phyloP scores from a whole-genome alignment of 2,329 filamentous ascomycete genomes.

The Beauveria brongniartii region DNA sequence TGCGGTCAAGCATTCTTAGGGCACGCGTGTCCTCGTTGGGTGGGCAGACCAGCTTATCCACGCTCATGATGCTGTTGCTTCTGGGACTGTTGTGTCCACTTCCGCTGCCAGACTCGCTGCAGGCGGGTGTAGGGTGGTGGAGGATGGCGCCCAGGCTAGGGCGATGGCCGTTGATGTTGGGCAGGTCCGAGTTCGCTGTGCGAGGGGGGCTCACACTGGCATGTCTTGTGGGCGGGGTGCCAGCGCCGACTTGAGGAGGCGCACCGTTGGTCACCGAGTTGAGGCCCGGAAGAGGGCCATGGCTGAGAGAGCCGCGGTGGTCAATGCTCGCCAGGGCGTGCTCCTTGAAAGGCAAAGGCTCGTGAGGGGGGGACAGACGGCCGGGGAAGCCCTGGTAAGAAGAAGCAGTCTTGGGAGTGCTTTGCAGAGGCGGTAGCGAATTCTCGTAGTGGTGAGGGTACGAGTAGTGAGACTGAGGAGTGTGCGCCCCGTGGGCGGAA shows the following conservation, averaged over 20 bases:
- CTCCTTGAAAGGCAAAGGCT: conserved; percentile 37
- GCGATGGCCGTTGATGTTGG: conserved; percentile 19
- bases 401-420: conserved; percentile 21
- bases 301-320: conserved; percentile 16
- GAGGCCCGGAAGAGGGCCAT: conserved; percentile 37
- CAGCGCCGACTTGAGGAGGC: conserved; percentile 23
- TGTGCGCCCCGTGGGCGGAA: conserved; percentile 19
- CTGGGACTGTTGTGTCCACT: conserved; percentile 35
- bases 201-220: conserved; percentile 42
- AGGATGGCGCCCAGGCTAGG: conserved; percentile 41
- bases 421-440: conserved; percentile 29
- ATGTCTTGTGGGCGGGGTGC: conserved; percentile 37
- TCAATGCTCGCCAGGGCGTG: conserved; percentile 31
- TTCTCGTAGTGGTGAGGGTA: conserved; percentile 24
- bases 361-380: conserved; percentile 29
- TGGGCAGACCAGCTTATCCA: conserved; percentile 9
- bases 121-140: conserved; percentile 43
- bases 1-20: conserved; percentile 56
- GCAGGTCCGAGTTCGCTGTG: conserved; percentile 29
- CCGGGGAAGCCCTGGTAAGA: conserved; percentile 26
- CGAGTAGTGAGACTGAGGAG: conserved; percentile 24
- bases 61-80: conserved; percentile 17
- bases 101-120: conserved; percentile 36
- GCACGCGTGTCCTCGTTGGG: conserved; percentile 55
- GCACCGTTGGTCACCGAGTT: conserved; percentile 23